These are phyloP conservation scores for Eucalyptus erythrocorys DNA, from an alignment of 345 rosid species.

Conservation along the genomic window DNA sequence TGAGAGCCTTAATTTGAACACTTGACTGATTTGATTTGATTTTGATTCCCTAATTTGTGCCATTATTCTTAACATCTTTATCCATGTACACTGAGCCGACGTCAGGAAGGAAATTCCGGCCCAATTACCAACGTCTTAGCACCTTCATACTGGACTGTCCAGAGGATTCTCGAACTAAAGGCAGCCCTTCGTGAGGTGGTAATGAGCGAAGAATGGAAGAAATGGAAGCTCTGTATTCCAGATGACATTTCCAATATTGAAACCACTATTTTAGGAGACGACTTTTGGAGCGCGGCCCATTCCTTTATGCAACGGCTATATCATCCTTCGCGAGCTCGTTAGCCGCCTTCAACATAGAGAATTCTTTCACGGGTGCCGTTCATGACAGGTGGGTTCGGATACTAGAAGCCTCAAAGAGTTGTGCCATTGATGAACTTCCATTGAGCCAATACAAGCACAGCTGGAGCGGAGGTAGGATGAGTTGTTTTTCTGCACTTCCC, in stretches of 20 bases:
- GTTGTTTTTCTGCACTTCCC: background rate
- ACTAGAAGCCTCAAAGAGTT: background rate
- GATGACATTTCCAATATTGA: background rate
- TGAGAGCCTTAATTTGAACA: too few relatives aligned
- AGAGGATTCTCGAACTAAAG: background rate
- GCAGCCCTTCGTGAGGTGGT: background rate
- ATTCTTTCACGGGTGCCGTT: background rate
- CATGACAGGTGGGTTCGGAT: background rate
- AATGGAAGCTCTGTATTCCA: background rate
- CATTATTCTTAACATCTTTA: background rate
- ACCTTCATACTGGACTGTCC: background rate
- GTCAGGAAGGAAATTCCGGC: background rate
- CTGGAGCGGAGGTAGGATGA: background rate
- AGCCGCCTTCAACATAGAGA: background rate
- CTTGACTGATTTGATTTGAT: too few relatives aligned
- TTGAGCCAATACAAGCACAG: background rate
- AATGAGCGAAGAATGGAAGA: background rate
- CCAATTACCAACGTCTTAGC: background rate
- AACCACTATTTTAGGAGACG: background rate
- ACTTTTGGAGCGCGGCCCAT: background rate
- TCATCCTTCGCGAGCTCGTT: background rate
- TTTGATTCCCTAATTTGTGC: too few relatives aligned
- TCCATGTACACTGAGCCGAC: background rate
- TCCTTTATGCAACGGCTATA: background rate
- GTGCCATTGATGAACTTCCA: background rate